Base-by-base conservation (phyloP, 495 filamentous ascomycete genomes). In the Hypomontagnella monticulosa region DNA sequence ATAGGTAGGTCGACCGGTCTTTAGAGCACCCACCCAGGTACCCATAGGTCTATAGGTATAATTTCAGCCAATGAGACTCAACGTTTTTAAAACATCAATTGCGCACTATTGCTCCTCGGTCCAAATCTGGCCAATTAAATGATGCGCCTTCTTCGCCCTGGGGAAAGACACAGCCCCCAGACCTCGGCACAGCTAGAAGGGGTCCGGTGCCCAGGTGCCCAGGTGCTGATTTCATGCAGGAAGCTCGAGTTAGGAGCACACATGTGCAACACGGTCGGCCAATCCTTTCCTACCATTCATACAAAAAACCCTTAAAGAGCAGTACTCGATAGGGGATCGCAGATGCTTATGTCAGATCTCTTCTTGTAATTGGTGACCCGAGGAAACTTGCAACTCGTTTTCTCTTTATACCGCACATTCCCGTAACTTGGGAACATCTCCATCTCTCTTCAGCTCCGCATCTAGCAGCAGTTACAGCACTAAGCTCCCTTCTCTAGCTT, bases 131-230 rank as follows among this genome's bases (percentile, higher is more conserved):
- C 60, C 44, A 63, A 63, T 63, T 23, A 63, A 36, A 37, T 27
- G 16, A 4, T 15, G 30, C 16, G 15, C 27, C 16, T 36, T 37
- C 36, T 49, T 10, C 7, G 11, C 20, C 32, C 27, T 27, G 14
- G 47, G 32, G 15, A 14, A 12, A 46, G 32, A 18, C 47, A 14
- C 11, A 2, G 15, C 20, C 43, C 34, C 40, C 43, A 63, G 33
- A 48, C 59, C 59, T 63, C 59, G 59, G 59, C 59, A 55, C 34
- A 20, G n/a, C 18, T 51, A 49, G 14, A 44, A 20, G 15, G 34
- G 6, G n/a, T n/a, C n/a, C n/a, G n/a, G n/a, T n/a, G n/a, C n/a
- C 4, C 9, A 12, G 49, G 16, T 19, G 49, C 32, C n/a, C 40
- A 40, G 54, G 19, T n/a, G 12, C 37, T 55, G 41, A 49, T 57